Conservation (phyloP, 805 yeast genomes). For the Ascoidea tarda region DNA sequence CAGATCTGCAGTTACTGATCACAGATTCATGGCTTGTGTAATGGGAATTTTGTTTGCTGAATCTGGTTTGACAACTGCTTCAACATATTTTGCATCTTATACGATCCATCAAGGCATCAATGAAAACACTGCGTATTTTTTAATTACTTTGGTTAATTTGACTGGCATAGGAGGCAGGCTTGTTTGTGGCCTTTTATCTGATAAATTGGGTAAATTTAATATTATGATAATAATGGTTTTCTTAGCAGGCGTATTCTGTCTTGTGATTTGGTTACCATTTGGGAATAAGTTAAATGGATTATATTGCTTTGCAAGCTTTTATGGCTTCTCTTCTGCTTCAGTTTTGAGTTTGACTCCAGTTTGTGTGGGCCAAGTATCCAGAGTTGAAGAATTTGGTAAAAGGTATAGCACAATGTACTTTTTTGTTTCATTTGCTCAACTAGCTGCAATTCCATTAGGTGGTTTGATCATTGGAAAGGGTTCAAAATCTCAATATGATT, state of each 20-base stretch:
- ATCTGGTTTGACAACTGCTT: conserved; percentile 25
- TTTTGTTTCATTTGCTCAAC: conserved; percentile 35
- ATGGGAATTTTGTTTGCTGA: conserved; percentile 34
- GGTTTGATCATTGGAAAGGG: conserved; percentile 30
- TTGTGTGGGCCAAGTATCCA: conserved; percentile 44
- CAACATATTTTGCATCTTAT: conserved; percentile 37
- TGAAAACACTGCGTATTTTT: conserved; percentile 23
- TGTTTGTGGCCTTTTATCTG: conserved; percentile 20
- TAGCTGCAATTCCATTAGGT: conserved; percentile 35
- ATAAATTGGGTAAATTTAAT: conserved; percentile 31
- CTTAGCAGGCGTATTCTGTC: conserved; percentile 20
- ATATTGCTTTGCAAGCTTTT: conserved; percentile 31
- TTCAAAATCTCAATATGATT: conserved; percentile 19
- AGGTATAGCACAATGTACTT: conserved; percentile 45
- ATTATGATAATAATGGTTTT: conserved; percentile 25
- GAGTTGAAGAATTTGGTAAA: conserved; percentile 38
- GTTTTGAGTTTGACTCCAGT: conserved; percentile 44
- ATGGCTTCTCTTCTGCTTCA: conserved; percentile 44
- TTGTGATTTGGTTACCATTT: conserved; percentile 28
- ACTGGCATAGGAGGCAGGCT: conserved; percentile 21
- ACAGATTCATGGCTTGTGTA: conserved; percentile 26
- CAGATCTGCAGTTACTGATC: conserved; percentile 25
- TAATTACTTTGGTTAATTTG: conserved; percentile 26
- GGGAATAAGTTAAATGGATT: conserved; percentile 21
- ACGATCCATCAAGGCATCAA: conserved; percentile 30